Evolutionary conservation across 345 rosid genomes (phyloP), one percentile per base, ranked within the genome.

Genomic region (Acer negundo): DNA sequence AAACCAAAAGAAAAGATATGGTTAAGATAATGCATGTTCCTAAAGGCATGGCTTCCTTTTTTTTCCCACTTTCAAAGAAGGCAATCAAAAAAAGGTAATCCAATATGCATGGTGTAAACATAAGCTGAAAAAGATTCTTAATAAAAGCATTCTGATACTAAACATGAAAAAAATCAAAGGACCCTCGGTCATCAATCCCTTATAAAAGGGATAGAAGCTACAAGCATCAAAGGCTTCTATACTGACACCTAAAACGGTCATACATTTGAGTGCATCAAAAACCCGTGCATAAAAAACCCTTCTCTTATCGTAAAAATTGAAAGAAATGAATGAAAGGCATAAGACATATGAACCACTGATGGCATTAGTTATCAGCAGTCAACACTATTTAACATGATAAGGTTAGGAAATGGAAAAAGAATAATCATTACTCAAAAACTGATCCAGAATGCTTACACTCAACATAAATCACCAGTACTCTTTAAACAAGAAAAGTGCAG

Each of bases 21-120:
- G n/a, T 46, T 69, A 77, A 67, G 10, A 23, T 11, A 12, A 44
- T 51, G 40, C 16, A 3, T 4, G 46, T 19, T 53, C 46, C 63
- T 31, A 19, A 28, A 31, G 47, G 56, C 56, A 55, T 56, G 51
- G 16, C 15, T 58, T 35, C 75, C 19, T 7, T 72, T 8, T 23
- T 13, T 22, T 47, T 69, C 17, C 9, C 12, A 47, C 22, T 20
- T 20, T 17, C 7, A 1, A 31, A 55, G 16, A 35, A n/a, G 31
- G 28, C 47, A n/a, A 19, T 56, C 6, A 1, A 72, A 53, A 56
- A 56, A 49, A 11, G 11, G 9, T 10, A 72, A 56, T n/a, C 28
- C 73, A 51, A 51, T 51, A 26, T 51, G 16, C 31, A 26, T 70
- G 49, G 64, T 17, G 22, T 40, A 59, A 35, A 35, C 75, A 72